Evolutionary conservation across 768 basidiomycete species (phyloP).

Genomic region (Arthromyces matolae): DNA sequence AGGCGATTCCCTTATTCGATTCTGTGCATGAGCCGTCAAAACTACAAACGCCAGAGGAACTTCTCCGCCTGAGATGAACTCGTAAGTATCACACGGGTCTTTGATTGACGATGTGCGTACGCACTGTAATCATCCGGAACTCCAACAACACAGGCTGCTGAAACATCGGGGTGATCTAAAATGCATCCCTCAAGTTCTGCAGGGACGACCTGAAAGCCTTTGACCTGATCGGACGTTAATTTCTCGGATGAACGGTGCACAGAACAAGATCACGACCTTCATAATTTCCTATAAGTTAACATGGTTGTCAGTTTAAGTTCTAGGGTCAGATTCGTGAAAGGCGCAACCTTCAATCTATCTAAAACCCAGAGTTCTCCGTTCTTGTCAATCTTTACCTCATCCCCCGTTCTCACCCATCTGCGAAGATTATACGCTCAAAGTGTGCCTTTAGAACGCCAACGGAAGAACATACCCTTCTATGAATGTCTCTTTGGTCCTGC

Average conservation of each 20-base stretch:
- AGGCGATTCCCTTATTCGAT: constrained; percentile 28
- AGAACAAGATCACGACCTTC: constrained; percentile 26
- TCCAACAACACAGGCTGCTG: constrained; percentile 61
- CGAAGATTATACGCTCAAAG: constrained; percentile 3
- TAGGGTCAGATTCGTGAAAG: background rate
- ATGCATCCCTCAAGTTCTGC: constrained; percentile 69
- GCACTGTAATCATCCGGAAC: constrained; percentile 61
- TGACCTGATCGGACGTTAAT: constrained; percentile 46
- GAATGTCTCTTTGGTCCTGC: constrained; percentile 67
- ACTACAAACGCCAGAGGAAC: constrained; percentile 68
- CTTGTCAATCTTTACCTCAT: constrained; percentile 53
- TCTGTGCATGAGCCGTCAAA: constrained; percentile 38
- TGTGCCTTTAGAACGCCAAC: background rate
- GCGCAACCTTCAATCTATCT: constrained; percentile 56
- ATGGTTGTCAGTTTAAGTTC: background rate
- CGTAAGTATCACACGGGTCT: background rate
- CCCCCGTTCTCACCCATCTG: constrained; percentile 70
- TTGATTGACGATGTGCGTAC: constrained; percentile 10
- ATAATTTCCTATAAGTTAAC: constrained; percentile 37
- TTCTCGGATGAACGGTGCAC: constrained; percentile 18
- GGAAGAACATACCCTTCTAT: constrained; percentile 48
- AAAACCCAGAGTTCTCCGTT: constrained; percentile 57
- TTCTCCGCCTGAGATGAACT: constrained; percentile 46
- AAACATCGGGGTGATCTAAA: constrained; percentile 56
- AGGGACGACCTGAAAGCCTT: constrained; percentile 72